Evolutionary conservation across 805 yeast species (phyloP).

Genomic region (Yarrowia keelungensis): DNA sequence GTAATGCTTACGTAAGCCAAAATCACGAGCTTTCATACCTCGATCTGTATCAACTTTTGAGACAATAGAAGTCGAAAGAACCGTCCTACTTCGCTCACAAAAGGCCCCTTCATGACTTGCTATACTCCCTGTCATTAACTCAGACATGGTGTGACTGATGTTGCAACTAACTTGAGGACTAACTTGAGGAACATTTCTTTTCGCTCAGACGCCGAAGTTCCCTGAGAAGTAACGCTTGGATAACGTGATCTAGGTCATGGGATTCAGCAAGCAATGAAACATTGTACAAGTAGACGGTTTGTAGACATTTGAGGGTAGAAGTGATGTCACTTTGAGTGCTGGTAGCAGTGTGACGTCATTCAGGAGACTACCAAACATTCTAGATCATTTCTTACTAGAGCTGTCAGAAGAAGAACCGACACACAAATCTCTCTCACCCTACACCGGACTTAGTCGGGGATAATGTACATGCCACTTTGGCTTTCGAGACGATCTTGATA

Average conservation of each 20-base stretch:
- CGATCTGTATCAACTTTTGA: too few species aligned
- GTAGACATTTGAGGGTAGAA: background rate
- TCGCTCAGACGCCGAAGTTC: too few species aligned
- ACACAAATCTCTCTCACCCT: background rate
- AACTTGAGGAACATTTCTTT: background rate
- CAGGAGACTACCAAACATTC: too few species aligned
- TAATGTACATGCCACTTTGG: conserved; percentile 3
- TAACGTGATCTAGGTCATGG: conserved; percentile 1
- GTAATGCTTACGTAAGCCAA: too few species aligned
- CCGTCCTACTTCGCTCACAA: too few species aligned
- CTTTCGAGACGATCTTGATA: conserved; percentile 6
- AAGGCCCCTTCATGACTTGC: too few species aligned
- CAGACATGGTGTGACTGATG: background rate
- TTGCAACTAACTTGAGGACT: too few species aligned
- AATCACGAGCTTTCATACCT: too few species aligned
- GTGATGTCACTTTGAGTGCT: too few species aligned
- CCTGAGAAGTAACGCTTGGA: background rate
- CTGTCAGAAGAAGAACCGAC: background rate
- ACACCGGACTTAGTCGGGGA: conserved; percentile 4
- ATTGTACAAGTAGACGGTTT: background rate
- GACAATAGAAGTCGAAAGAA: too few species aligned
- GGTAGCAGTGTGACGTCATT: too few species aligned
- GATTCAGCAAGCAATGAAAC: background rate
- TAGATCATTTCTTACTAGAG: too few species aligned
- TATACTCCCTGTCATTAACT: background rate